phyloP scores from a whole-genome alignment of 345 rosid species.

The Mercurialis annua region DNA sequence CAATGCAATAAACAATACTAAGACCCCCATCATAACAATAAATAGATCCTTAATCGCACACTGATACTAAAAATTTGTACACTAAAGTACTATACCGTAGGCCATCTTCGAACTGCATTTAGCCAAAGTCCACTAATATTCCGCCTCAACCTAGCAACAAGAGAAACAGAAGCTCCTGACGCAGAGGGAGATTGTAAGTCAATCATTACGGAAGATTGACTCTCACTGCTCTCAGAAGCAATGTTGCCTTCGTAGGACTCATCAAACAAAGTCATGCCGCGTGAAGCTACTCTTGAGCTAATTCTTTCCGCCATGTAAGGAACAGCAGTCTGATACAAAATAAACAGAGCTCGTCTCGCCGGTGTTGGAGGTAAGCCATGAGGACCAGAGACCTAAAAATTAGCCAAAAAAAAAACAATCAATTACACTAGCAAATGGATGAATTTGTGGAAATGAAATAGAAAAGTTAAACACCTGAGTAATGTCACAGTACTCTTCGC shows the following conservation, averaged over 20 bases:
- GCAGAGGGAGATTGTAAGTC: conserved; percentile 43
- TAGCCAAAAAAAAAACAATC: conserved; percentile 15
- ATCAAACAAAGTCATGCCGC: conserved; percentile 53
- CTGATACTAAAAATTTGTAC: too few species aligned
- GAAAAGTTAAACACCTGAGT: conserved; percentile 53
- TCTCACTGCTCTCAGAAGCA: conserved; percentile 31
- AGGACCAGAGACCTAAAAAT: conserved; percentile 64
- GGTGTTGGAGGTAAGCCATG: conserved; percentile 90
- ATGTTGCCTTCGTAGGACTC: conserved; percentile 33
- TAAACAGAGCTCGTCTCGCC: conserved; percentile 86
- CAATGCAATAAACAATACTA: conserved; percentile 11
- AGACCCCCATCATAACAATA: not conserved
- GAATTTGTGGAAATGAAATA: too few species aligned
- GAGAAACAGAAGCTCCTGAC: conserved; percentile 43
- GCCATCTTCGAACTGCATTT: conserved; percentile 69
- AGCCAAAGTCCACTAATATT: conserved; percentile 48
- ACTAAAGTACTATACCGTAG: conserved; percentile 55
- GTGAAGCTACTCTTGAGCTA: conserved; percentile 75
- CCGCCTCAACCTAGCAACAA: conserved; percentile 46
- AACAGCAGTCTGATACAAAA: conserved; percentile 70
- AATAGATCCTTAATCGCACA: not conserved
- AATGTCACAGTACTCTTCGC: conserved; percentile 94
- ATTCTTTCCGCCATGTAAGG: conserved; percentile 88
- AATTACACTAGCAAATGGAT: not conserved
- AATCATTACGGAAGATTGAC: conserved; percentile 27